Conservation (phyloP, 1,139 yeast species). For the Magnusiomyces starmeri region DNA sequence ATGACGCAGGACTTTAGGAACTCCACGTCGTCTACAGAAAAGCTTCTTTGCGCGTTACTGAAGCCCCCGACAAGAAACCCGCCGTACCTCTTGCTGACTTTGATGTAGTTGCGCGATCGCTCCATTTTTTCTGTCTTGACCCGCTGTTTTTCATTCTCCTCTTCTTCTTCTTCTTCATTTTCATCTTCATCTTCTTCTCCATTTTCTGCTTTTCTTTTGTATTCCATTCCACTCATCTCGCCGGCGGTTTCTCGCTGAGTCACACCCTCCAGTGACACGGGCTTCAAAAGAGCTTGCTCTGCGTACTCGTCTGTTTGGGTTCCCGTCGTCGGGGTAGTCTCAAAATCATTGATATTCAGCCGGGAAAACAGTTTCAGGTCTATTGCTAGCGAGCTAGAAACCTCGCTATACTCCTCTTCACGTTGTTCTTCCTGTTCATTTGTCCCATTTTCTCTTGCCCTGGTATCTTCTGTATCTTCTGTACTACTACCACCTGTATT, state of each 20-base stretch:
- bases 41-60: slow-evolving; percentile 32
- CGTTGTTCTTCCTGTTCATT: neutral
- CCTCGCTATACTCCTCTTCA: neutral
- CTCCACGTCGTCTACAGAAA: slow-evolving; percentile 42
- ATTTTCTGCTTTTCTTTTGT: too few species aligned
- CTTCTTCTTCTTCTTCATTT: slow-evolving; percentile 1
- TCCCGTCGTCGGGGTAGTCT: neutral
- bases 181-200: neutral
- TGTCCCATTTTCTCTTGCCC: too few species aligned
- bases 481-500: too few species aligned
- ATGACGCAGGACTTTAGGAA: slow-evolving; percentile 35
- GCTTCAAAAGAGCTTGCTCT: neutral
- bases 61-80: slow-evolving; percentile 54
- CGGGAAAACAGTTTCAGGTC: neutral
- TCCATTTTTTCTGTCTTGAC: slow-evolving; percentile 1
- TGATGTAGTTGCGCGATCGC: slow-evolving; percentile 11
- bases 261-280: neutral
- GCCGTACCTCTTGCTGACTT: slow-evolving; percentile 46
- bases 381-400: neutral
- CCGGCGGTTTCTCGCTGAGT: too few species aligned
- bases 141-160: neutral
- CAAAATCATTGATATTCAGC: neutral
- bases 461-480: too few species aligned
- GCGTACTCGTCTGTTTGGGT: neutral
- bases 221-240: too few species aligned